These are phyloP conservation scores for Meripilus lineatus DNA, from an alignment of 1,284 basidiomycete genomes.

Conservation along the genomic window DNA sequence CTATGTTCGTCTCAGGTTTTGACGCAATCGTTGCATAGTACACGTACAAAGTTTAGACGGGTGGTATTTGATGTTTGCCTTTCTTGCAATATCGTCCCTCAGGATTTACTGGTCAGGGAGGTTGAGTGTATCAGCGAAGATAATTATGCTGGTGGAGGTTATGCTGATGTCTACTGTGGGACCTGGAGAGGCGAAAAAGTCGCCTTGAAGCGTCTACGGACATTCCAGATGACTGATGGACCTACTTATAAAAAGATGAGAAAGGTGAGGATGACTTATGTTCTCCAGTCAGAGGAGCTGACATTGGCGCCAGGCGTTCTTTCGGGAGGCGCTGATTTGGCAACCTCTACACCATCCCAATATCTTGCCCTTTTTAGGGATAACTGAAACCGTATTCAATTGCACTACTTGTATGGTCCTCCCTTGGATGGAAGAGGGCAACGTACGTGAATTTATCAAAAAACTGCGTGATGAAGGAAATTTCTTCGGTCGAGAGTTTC, in stretches of 20 bases:
- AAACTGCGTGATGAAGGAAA: not conserved
- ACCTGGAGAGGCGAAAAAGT: not conserved
- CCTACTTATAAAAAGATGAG: not conserved
- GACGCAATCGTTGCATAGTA: too few species aligned
- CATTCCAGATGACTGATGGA: not conserved
- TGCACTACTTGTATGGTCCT: slow-evolving; percentile 6
- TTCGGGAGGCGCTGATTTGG: slow-evolving; percentile 8
- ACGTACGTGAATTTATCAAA: not conserved
- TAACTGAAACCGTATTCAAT: not conserved
- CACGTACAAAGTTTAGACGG: too few species aligned
- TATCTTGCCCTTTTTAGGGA: slow-evolving; percentile 8
- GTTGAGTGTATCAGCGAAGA: too few species aligned
- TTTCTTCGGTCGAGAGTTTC: not conserved
- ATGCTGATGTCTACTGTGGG: not conserved
- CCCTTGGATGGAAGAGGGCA: slow-evolving; percentile 5
- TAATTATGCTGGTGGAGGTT: too few species aligned
- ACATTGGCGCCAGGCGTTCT: slow-evolving; percentile 9
- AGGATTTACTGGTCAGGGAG: too few species aligned
- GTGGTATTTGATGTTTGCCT: too few species aligned
- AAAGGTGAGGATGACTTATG: too few species aligned
- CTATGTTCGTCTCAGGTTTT: too few species aligned
- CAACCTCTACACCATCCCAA: slow-evolving; percentile 6
- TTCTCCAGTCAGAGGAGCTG: too few species aligned
- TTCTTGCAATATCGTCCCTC: too few species aligned
- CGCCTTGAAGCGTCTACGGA: not conserved